Percentiles rank a stretch among this genome's conserved stretches.
phyloP scores from a whole-genome alignment of 139 green algal genomes.

The Picochlorum sp. region DNA sequence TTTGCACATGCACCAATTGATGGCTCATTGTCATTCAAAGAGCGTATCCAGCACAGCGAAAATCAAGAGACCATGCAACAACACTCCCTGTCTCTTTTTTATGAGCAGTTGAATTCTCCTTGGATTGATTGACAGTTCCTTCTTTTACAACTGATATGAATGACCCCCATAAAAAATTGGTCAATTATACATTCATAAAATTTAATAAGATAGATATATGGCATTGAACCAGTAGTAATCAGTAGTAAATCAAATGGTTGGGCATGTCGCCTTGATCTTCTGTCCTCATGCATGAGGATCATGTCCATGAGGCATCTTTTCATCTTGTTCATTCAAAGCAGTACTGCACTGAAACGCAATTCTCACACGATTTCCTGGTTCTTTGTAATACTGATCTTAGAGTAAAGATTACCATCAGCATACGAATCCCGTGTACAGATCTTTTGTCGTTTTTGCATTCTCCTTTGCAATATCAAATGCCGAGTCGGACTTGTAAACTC shows the following conservation, averaged over 20 bases:
- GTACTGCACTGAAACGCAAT: not conserved
- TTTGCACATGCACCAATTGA: conserved; percentile 92
- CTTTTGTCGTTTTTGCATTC: conserved; percentile 8
- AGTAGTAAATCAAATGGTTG: not conserved
- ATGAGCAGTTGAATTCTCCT: not conserved
- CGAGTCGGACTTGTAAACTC: conserved; percentile 19
- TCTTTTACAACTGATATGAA: not conserved
- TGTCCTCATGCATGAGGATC: not conserved
- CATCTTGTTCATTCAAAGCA: not conserved
- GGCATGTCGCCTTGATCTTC: not conserved
- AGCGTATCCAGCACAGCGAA: not conserved
- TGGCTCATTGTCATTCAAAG: conserved; percentile 46
- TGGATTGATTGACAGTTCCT: not conserved
- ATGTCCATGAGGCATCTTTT: too few relatives aligned
- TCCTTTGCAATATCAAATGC: conserved; percentile 13
- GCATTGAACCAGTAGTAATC: not conserved
- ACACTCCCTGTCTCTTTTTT: not conserved
- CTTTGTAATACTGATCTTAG: conserved; percentile 5
- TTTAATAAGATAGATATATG: not conserved
- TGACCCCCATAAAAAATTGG: not conserved
- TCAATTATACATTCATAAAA: not conserved
- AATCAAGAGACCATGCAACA: not conserved
- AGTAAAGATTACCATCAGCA: conserved; percentile 6
- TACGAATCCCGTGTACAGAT: not conserved
- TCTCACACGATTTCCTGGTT: not conserved